Evolutionary conservation across 805 yeast species (phyloP).

Genomic region (Ogataea paradorogensis): DNA sequence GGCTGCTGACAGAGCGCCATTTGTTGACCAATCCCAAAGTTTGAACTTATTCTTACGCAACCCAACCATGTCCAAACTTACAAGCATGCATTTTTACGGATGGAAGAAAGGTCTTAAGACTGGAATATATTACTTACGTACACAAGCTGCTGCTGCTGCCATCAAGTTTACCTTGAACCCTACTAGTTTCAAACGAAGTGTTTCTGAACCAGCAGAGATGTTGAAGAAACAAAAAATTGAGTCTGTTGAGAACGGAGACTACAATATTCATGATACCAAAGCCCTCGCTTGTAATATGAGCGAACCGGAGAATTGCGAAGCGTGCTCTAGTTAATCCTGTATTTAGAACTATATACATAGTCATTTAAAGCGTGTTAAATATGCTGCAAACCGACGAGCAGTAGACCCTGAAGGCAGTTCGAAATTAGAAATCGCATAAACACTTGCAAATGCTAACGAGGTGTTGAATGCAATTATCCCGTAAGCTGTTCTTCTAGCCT

Average conservation of each 20-base stretch:
- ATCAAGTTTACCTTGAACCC: constrained; percentile 83
- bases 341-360: constrained; percentile 1
- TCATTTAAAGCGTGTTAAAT: constrained; percentile 6
- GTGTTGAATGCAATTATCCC: constrained; percentile 37
- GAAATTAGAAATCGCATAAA: constrained; percentile 25
- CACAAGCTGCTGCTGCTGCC: constrained; percentile 96
- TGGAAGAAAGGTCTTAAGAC: constrained; percentile 99
- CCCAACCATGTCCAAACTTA: constrained; percentile 95
- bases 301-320: constrained; percentile 36
- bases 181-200: constrained; percentile 13
- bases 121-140: constrained; percentile 96
- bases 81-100: constrained; percentile 97
- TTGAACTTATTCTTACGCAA: constrained; percentile 83
- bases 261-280: constrained; percentile 19
- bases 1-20: constrained; percentile 77
- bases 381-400: constrained; percentile 22
- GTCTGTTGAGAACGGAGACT: not conserved
- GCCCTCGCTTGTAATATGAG: constrained; percentile 20
- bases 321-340: constrained; percentile 37
- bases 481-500: constrained; percentile 45
- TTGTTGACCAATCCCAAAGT: constrained; percentile 88
- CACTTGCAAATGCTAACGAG: constrained; percentile 36
- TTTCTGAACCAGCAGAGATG: constrained; percentile 14
- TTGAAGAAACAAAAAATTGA: constrained; percentile 9
- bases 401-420: constrained; percentile 25